Evolutionary conservation across 129 eudicot genomes (phyloP).

Genomic region (Tagetes erecta): DNA sequence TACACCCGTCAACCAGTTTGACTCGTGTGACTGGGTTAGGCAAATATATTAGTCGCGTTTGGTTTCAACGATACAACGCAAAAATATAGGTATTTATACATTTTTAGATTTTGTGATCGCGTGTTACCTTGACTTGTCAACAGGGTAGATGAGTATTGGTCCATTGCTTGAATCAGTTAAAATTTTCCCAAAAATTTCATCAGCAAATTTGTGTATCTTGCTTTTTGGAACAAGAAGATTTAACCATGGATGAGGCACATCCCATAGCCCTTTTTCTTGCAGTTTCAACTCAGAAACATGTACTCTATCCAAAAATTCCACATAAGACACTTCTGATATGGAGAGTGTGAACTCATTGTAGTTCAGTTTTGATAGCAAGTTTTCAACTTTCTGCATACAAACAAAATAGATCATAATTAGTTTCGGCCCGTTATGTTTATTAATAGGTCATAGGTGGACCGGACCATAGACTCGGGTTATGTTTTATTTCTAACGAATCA

Average conservation of each 20-base stretch:
- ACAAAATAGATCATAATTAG: slow-evolving; percentile 8
- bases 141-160: slow-evolving; percentile 92
- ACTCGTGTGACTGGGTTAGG: neutral
- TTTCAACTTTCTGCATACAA: slow-evolving; percentile 61
- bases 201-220: slow-evolving; percentile 60
- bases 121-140: slow-evolving; percentile 81
- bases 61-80: too few relatives aligned
- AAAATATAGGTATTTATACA: neutral
- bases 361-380: slow-evolving; percentile 55
- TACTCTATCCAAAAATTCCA: slow-evolving; percentile 83
- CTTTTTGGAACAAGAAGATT: slow-evolving; percentile 86
- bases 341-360: slow-evolving; percentile 70
- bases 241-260: slow-evolving; percentile 96
- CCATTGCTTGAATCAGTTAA: slow-evolving; percentile 93
- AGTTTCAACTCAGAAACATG: slow-evolving; percentile 74
- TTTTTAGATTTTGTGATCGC: neutral
- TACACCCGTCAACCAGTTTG: too few relatives aligned
- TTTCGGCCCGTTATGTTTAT: neutral
- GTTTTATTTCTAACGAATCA: neutral
- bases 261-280: slow-evolving; percentile 85
- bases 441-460: neutral
- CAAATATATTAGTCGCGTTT: neutral
- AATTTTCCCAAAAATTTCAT: slow-evolving; percentile 79
- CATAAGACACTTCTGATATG: slow-evolving; percentile 74
- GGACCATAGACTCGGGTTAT: neutral